Conservation (phyloP, 2,329 filamentous ascomycete genomes). For the Fusarium keratoplasticum region DNA sequence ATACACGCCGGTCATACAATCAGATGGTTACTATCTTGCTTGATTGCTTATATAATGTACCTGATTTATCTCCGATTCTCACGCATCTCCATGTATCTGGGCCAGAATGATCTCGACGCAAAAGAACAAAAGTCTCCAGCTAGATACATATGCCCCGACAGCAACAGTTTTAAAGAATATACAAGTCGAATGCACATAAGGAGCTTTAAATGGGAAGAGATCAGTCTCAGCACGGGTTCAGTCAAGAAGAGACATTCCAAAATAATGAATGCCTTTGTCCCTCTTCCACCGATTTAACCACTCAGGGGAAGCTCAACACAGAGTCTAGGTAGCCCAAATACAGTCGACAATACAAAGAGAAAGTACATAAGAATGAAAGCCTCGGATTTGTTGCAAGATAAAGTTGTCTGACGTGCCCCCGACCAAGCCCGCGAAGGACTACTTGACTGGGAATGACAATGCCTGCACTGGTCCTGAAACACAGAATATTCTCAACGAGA, state of each 20-base stretch:
- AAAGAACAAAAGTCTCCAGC: not conserved
- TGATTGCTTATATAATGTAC: not conserved
- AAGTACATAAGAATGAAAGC: not conserved
- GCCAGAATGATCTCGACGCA: not conserved
- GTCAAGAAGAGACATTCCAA: not conserved
- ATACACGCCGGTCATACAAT: accelerated
- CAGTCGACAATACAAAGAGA: not conserved
- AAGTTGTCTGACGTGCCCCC: not conserved
- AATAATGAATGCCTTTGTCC: not conserved
- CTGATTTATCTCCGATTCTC: not conserved
- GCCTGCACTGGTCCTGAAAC: not conserved
- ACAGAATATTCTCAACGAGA: not conserved
- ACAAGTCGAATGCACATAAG: not conserved
- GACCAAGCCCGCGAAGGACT: not conserved
- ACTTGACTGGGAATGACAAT: not conserved
- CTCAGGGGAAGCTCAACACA: not conserved
- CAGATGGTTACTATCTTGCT: not conserved
- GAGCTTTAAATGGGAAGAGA: not conserved
- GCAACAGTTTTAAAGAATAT: not conserved
- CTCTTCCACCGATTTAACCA: not conserved
- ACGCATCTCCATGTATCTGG: not conserved
- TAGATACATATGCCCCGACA: not conserved
- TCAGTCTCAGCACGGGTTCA: not conserved
- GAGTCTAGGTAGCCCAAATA: not conserved
- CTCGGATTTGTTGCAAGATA: not conserved